Conservation (phyloP, 495 filamentous ascomycete genomes). For the Sporormia fimetaria region DNA sequence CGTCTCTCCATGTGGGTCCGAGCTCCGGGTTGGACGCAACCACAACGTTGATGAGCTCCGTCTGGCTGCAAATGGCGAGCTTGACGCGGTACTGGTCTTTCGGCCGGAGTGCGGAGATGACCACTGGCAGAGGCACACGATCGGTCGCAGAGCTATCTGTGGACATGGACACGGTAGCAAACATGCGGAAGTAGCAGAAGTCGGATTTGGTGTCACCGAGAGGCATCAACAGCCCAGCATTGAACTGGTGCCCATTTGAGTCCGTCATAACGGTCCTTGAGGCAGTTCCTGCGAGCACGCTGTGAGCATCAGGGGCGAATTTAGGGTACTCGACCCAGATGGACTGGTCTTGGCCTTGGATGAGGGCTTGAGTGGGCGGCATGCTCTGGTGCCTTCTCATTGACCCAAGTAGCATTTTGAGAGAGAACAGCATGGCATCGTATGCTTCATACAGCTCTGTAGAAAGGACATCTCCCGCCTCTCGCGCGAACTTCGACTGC, state of each 20-base stretch:
- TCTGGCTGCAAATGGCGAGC: constrained; percentile 63
- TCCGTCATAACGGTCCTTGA: constrained; percentile 39
- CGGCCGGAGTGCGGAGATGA: constrained; percentile 61
- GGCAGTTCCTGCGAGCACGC: constrained; percentile 52
- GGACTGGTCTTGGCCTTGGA: constrained; percentile 55
- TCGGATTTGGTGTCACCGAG: constrained; percentile 55
- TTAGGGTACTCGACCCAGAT: constrained; percentile 67
- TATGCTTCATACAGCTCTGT: constrained; percentile 43
- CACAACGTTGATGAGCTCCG: constrained; percentile 58
- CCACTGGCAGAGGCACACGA: constrained; percentile 54
- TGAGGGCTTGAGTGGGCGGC: constrained; percentile 46
- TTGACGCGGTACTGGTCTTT: constrained; percentile 53
- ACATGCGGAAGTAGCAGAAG: constrained; percentile 66
- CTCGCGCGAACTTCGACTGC: constrained; percentile 35
- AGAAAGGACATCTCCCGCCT: constrained; percentile 39
- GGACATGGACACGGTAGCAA: constrained; percentile 55
- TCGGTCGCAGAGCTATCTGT: constrained; percentile 55
- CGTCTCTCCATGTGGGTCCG: constrained; percentile 68
- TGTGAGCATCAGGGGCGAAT: constrained; percentile 54
- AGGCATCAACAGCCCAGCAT: constrained; percentile 56
- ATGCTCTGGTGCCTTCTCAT: constrained; percentile 74
- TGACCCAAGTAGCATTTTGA: constrained; percentile 63
- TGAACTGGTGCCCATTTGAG: constrained; percentile 31
- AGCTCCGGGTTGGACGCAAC: constrained; percentile 55
- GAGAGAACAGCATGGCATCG: constrained; percentile 45